These are phyloP conservation scores for Penicillium psychrofluorescens DNA, from an alignment of 495 filamentous ascomycete genomes.

Conservation along the genomic window DNA sequence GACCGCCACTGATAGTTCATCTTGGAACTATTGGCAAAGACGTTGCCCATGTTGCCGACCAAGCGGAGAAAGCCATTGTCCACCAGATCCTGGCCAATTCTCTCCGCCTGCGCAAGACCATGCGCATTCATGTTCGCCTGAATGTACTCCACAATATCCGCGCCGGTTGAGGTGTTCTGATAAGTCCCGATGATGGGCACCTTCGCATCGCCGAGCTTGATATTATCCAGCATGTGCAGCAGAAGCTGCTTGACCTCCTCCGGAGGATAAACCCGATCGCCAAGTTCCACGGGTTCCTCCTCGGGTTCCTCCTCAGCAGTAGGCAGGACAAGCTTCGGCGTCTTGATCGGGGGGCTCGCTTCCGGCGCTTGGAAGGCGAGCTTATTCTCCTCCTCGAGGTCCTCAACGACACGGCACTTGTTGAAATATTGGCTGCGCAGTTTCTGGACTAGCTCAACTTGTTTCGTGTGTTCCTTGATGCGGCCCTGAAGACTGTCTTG, in stretches of 20 bases:
- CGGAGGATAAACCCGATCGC: slow-evolving; percentile 74
- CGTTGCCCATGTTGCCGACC: slow-evolving; percentile 88
- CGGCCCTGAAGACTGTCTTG: slow-evolving; percentile 85
- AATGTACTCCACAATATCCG: slow-evolving; percentile 91
- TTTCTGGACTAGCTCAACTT: slow-evolving; percentile 84
- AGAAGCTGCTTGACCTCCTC: slow-evolving; percentile 88
- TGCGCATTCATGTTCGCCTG: slow-evolving; percentile 79
- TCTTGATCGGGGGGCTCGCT: slow-evolving; percentile 39
- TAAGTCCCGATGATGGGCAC: slow-evolving; percentile 94
- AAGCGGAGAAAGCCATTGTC: slow-evolving; percentile 79
- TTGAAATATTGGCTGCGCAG: slow-evolving; percentile 95
- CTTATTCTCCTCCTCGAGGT: slow-evolving; percentile 97
- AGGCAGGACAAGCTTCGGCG: slow-evolving; percentile 57
- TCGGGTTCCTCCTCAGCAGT: slow-evolving; percentile 49
- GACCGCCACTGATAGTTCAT: slow-evolving; percentile 97
- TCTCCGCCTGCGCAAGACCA: slow-evolving; percentile 81
- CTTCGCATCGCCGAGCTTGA: slow-evolving; percentile 83
- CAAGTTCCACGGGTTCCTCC: slow-evolving; percentile 79
- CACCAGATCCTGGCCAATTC: slow-evolving; percentile 89
- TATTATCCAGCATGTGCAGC: slow-evolving; percentile 74
- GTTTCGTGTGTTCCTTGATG: slow-evolving; percentile 88
- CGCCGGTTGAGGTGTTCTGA: slow-evolving; percentile 79
- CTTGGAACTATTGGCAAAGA: slow-evolving; percentile 93
- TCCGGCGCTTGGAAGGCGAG: slow-evolving; percentile 89
- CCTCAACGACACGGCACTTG: slow-evolving; percentile 92